Conservation (phyloP, 305 asterid species). For the Solanum hybrid region DNA sequence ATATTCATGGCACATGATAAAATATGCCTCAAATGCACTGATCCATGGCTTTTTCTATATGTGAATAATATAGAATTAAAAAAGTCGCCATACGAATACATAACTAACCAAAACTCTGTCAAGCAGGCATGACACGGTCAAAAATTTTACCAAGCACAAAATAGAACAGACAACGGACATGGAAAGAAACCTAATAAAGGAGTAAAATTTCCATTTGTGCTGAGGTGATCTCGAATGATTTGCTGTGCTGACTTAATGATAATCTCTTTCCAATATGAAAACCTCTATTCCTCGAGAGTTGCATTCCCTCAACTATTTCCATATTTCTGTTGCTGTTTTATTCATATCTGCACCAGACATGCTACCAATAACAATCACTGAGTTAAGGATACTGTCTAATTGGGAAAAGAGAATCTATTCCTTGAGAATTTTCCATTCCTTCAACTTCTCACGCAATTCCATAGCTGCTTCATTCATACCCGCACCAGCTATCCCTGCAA, state of each 20-base stretch:
- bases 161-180: background rate
- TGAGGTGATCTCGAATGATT: background rate
- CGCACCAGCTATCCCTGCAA: conserved; percentile 48
- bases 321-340: conserved; percentile 42
- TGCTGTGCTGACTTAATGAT: background rate
- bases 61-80: background rate
- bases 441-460: conserved; percentile 40
- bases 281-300: conserved; percentile 20
- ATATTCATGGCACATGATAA: background rate
- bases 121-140: background rate
- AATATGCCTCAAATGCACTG: background rate
- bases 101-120: background rate
- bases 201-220: background rate
- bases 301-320: conserved; percentile 36
- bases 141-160: background rate
- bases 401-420: conserved; percentile 12
- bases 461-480: conserved; percentile 67
- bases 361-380: conserved; percentile 30
- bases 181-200: background rate
- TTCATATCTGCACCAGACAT: conserved; percentile 52
- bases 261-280: conserved; percentile 5
- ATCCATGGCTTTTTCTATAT: background rate
- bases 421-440: conserved; percentile 30
- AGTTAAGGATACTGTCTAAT: background rate
- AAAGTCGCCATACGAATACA: background rate